These are phyloP conservation scores for Aspergillus eucalypticola DNA, from an alignment of 2,329 filamentous ascomycete genomes.

Conservation along the genomic window DNA sequence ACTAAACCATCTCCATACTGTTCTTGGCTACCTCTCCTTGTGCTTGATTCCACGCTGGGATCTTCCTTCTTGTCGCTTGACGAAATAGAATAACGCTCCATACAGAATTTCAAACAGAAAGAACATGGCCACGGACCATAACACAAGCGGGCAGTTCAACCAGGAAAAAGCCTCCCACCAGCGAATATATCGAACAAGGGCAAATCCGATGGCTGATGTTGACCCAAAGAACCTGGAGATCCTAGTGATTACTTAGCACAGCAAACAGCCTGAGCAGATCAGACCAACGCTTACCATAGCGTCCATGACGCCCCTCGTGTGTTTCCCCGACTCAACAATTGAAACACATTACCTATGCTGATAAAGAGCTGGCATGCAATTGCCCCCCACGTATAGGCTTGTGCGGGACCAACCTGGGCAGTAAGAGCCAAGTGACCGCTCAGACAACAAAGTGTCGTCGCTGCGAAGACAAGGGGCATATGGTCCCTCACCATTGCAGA, in stretches of 20 bases:
- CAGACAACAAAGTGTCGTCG: slow-evolving; percentile 8
- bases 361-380: slow-evolving; percentile 15
- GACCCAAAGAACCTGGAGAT: slow-evolving; percentile 17
- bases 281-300: slow-evolving; percentile 12
- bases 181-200: slow-evolving; percentile 11
- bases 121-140: slow-evolving; percentile 14
- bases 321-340: slow-evolving; percentile 17
- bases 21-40: background rate
- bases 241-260: slow-evolving; percentile 8
- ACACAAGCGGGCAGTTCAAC: slow-evolving; percentile 15
- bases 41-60: background rate
- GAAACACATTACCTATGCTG: slow-evolving; percentile 15
- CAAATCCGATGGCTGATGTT: slow-evolving; percentile 12
- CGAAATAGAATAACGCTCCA: slow-evolving; percentile 11
- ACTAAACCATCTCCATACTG: background rate
- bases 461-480: slow-evolving; percentile 10
- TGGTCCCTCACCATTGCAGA: slow-evolving; percentile 20
- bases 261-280: background rate
- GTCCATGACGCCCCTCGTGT: slow-evolving; percentile 21
- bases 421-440: slow-evolving; percentile 11
- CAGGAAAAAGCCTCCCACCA: slow-evolving; percentile 15
- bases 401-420: slow-evolving; percentile 11
- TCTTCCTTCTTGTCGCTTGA: slow-evolving; percentile 7
- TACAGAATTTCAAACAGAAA: slow-evolving; percentile 13
- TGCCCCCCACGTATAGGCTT: slow-evolving; percentile 17